These are phyloP conservation scores for Gossypium rotundifolium DNA, from an alignment of 345 rosid genomes.

Conservation along the genomic window DNA sequence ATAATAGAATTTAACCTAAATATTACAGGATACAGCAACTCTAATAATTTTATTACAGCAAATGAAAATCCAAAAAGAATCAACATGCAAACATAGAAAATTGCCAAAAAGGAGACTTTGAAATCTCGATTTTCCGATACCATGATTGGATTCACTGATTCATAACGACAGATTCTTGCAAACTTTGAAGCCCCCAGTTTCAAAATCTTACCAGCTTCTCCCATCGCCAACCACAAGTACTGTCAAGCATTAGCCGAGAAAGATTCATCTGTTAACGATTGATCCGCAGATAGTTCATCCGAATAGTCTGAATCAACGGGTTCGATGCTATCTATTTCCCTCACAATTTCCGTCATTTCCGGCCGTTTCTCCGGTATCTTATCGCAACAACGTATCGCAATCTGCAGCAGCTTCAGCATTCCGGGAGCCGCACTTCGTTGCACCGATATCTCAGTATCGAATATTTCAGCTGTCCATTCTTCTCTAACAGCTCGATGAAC, in stretches of 20 bases:
- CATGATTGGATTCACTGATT: not conserved
- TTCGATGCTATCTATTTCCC: conserved; percentile 28
- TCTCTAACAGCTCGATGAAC: conserved; percentile 54
- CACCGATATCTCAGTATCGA: conserved; percentile 38
- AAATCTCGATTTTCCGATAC: not conserved
- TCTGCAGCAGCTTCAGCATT: conserved; percentile 40
- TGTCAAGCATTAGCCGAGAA: conserved; percentile 13
- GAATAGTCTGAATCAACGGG: conserved; percentile 23
- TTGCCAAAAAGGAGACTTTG: not conserved
- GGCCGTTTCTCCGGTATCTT: conserved; percentile 44
- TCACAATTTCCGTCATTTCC: conserved; percentile 37
- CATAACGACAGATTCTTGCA: not conserved
- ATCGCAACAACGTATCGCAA: conserved; percentile 43
- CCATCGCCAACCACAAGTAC: not conserved
- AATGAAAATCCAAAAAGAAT: not conserved
- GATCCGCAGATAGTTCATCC: conserved; percentile 25
- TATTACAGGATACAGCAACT: no score
- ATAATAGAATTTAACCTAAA: no score
- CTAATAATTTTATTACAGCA: not conserved
- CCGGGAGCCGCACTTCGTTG: conserved; percentile 31
- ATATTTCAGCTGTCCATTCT: conserved; percentile 61
- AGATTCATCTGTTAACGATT: conserved; percentile 32
- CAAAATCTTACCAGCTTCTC: not conserved
- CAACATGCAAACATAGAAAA: not conserved
- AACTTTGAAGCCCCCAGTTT: not conserved